phyloP scores from a whole-genome alignment of 2,329 filamentous ascomycete species.

The Claviceps sorghi region DNA sequence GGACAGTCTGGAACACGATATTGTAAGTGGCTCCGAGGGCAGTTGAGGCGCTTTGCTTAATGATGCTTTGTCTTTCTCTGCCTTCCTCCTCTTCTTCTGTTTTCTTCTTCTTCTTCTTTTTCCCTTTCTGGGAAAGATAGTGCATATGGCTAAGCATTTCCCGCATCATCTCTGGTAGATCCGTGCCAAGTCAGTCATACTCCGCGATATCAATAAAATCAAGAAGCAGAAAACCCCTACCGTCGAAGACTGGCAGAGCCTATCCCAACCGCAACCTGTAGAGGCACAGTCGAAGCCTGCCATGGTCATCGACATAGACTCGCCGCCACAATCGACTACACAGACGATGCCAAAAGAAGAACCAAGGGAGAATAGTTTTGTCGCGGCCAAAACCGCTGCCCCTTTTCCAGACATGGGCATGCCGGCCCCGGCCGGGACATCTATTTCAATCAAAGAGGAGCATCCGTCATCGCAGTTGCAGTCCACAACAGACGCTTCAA shows the following conservation, averaged over 20 bases:
- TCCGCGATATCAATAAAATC: slow-evolving; percentile 35
- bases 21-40: slow-evolving; percentile 25
- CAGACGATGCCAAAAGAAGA: slow-evolving; percentile 14
- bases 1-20: slow-evolving; percentile 41
- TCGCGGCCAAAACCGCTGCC: slow-evolving; percentile 25
- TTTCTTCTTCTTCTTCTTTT: too few species aligned
- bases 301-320: slow-evolving; percentile 23
- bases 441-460: slow-evolving; percentile 12
- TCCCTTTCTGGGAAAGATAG: too few species aligned
- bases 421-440: slow-evolving; percentile 8
- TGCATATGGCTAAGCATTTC: background rate
- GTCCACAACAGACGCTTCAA: background rate
- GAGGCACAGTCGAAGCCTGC: slow-evolving; percentile 22
- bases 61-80: too few species aligned
- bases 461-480: slow-evolving; percentile 1
- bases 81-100: background rate
- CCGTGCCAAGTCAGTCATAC: slow-evolving; percentile 38
- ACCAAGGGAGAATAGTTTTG: slow-evolving; percentile 19
- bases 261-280: slow-evolving; percentile 14
- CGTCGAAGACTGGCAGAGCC: slow-evolving; percentile 4
- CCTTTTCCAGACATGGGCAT: slow-evolving; percentile 42
- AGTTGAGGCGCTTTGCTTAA: background rate
- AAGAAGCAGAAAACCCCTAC: slow-evolving; percentile 14
- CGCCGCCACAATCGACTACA: slow-evolving; percentile 16
- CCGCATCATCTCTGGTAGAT: slow-evolving; percentile 13